These are phyloP conservation scores for Arthromyces matolae DNA, from an alignment of 768 basidiomycete genomes.

Conservation along the genomic window DNA sequence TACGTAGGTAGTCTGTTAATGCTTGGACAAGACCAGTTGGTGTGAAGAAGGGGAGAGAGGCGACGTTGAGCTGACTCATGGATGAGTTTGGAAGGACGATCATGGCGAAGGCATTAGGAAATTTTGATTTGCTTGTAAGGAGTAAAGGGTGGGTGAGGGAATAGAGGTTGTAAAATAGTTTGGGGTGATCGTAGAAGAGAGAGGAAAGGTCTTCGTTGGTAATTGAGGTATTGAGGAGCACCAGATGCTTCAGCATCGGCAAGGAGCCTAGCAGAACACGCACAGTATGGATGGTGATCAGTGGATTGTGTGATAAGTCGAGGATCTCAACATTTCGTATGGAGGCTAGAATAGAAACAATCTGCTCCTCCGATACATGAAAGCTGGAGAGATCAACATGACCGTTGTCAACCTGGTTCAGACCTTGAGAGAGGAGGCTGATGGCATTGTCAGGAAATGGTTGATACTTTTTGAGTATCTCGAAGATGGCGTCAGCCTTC, in stretches of 20 bases:
- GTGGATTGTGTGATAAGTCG: slow-evolving; percentile 25
- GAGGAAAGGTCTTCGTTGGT: slow-evolving; percentile 14
- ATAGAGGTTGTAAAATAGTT: slow-evolving; percentile 26
- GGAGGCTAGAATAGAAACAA: slow-evolving; percentile 14
- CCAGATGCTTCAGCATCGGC: slow-evolving; percentile 22
- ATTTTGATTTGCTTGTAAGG: background rate
- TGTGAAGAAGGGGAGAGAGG: slow-evolving; percentile 24
- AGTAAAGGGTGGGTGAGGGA: slow-evolving; percentile 27
- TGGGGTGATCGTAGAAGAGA: slow-evolving; percentile 21
- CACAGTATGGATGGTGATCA: slow-evolving; percentile 21
- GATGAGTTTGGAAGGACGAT: background rate
- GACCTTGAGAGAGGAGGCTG: slow-evolving; percentile 19
- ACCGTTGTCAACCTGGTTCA: slow-evolving; percentile 12
- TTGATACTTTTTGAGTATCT: slow-evolving; percentile 14
- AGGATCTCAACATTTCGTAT: slow-evolving; percentile 16
- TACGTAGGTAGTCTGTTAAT: slow-evolving; percentile 14
- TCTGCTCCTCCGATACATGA: slow-evolving; percentile 21
- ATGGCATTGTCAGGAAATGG: slow-evolving; percentile 26
- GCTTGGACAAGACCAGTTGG: slow-evolving; percentile 23
- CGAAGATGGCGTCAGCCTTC: slow-evolving; percentile 20
- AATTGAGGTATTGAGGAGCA: slow-evolving; percentile 24
- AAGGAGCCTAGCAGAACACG: slow-evolving; percentile 16
- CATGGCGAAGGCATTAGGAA: slow-evolving; percentile 19
- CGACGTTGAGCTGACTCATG: background rate
- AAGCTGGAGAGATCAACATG: slow-evolving; percentile 24